Evolutionary conservation across 2,329 filamentous ascomycete genomes (phyloP), one percentile per base, ranked within the genome.

Genomic region (Aureobasidium sp.): DNA sequence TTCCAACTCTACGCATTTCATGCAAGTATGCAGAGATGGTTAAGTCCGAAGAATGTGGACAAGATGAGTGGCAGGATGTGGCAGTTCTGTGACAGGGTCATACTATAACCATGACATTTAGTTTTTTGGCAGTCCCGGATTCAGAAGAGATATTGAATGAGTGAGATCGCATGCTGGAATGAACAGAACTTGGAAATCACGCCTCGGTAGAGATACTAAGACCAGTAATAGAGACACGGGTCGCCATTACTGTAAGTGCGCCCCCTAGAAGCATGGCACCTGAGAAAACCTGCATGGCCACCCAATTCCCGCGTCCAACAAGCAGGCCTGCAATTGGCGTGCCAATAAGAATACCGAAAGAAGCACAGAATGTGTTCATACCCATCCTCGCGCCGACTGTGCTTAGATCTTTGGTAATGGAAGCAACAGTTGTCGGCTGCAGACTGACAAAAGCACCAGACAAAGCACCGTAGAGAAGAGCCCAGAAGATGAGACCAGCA

Each of bases 401-500:
- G 12, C 58, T 48, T 53, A 66, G 58, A 32, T 68, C 62, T 12
- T 56, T 59, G 10, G 66, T 65, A 58, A 68, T 63, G 17, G 59
- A 60, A 5, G 64, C 64, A 30, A 68, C 60, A 1, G 60, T 63
- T 4, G 63, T 62, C 14, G 64, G 64, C 45, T 66, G 66, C 35
- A 67, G 58, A 14, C 58, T 60, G 12, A 68, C 64, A 49, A 67
- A 67, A 2, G 64, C 65, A 17, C 66, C 66, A 6, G 63, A 64
- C 50, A 61, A 65, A 60, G 66, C 66, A 11, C 66, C 66, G 53
- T 66, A 68, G 12, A 68, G 59, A 11, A 67, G 50, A 45, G 62
- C 63, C 61, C 63, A 66, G 24, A 64, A 55, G 14, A 67, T 56
- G 7, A 68, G 54, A 6, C 64, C 65, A 1, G 60, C 55, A 12